Evolutionary conservation across 768 basidiomycete genomes (phyloP), one percentile per base, ranked within the genome.

Genomic region (Ramaria rubella): DNA sequence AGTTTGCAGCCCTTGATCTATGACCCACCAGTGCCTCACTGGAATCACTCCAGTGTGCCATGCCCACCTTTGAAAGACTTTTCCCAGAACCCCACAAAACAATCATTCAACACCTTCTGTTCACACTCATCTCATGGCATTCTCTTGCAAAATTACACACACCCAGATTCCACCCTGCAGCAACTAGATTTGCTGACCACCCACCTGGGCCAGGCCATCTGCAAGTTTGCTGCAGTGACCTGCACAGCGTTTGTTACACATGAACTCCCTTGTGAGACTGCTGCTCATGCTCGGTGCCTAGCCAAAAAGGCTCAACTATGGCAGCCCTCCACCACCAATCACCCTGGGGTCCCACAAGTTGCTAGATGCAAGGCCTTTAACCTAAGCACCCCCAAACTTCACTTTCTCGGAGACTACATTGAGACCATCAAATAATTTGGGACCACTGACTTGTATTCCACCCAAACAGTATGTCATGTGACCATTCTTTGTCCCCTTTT

Each of bases 181-280:
- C 23, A 52, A 1, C 61, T 74, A 0, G 55, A 68, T 8, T 4
- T 8, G 0, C 50, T 38, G 0, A 70, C 71, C 14, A 52, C 14
- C 1, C 55, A 59, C 1, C 59, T 77, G 8, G 71, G 76, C 0
- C 26, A 58, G 1, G 44, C 61, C 0, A 58, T 76, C 4, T 71
- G 70, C 0, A 21, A 61, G 5, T 79, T 79, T 59, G 55, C 59
- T 5, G 44, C 62, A 1, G 17, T 58, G 1, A 68, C 67, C 0
- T 71, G 70, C 51, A 21, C 58, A 1, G 52, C 42, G 0, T 73
- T 63, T 46, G 19, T 64, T 1, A 74, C 73, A 0, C 21, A 56
- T 0, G 74, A 76, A 30, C 62, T 79, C 12, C 75, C 75, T 0
- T 52, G 55, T 1, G 78, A 81, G 50, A 62, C 57, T 3, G 66